Percentiles rank a stretch among this genome's conserved stretches.
These are phyloP conservation scores for Pythium folliculosum DNA, from an alignment of 352 stramenopile genomes.

Conservation along the genomic window DNA sequence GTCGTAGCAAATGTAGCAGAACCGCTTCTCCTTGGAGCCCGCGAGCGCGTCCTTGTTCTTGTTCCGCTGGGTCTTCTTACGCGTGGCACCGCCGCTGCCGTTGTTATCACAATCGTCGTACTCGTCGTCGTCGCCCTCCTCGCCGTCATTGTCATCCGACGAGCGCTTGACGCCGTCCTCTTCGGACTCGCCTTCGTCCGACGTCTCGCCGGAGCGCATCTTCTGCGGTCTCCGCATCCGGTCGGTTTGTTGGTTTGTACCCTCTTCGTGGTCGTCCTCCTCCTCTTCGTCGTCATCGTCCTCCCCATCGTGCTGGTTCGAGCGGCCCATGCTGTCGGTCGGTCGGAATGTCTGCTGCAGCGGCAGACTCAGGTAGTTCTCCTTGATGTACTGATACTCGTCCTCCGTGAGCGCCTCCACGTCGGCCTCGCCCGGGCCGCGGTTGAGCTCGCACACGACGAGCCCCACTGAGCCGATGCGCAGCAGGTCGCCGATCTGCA, in stretches of 20 bases:
- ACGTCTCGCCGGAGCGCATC: slow-evolving; percentile 55
- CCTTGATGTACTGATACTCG: slow-evolving; percentile 87
- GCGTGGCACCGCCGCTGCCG: slow-evolving; percentile 2
- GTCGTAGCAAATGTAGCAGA: slow-evolving; percentile 95
- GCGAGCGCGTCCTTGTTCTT: slow-evolving; percentile 46
- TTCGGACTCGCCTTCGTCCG: slow-evolving; percentile 78
- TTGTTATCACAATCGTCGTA: slow-evolving; percentile 8
- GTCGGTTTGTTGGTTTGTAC: slow-evolving; percentile 29
- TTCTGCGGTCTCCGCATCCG: slow-evolving; percentile 28
- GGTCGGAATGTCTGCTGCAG: slow-evolving; percentile 84
- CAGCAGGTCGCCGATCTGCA: slow-evolving; percentile 83
- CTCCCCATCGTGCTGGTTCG: slow-evolving; percentile 30
- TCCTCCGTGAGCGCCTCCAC: slow-evolving; percentile 79
- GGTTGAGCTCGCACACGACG: slow-evolving; percentile 91
- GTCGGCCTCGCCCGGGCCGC: slow-evolving; percentile 61
- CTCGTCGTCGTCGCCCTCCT: slow-evolving; percentile 24
- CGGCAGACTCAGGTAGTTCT: slow-evolving; percentile 84
- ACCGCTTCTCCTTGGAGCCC: slow-evolving; percentile 49
- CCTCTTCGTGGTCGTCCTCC: slow-evolving; percentile 34
- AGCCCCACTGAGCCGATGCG: slow-evolving; percentile 90
- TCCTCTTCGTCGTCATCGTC: slow-evolving; percentile 41
- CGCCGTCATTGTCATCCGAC: slow-evolving; percentile 19
- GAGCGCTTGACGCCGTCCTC: slow-evolving; percentile 51
- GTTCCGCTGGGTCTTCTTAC: slow-evolving; percentile 24
- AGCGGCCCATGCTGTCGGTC: slow-evolving; percentile 34